These are phyloP conservation scores for Penicillium atrosanguineum DNA, from an alignment of 495 filamentous ascomycete species.

Conservation along the genomic window DNA sequence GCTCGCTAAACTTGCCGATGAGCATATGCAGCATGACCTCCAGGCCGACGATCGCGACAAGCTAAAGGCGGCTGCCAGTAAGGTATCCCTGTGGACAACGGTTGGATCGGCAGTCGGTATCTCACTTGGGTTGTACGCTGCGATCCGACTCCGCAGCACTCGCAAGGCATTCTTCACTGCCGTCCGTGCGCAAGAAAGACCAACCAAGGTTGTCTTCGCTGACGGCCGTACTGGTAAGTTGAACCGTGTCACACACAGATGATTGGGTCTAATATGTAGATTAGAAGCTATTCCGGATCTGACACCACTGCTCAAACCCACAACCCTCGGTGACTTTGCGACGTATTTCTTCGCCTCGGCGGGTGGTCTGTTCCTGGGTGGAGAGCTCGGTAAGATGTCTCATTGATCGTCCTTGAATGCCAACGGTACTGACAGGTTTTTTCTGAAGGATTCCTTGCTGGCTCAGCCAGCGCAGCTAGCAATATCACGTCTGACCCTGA, in stretches of 20 bases:
- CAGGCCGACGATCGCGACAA: conserved; percentile 55
- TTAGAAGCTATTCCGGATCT: conserved; percentile 62
- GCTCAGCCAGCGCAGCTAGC: conserved; percentile 49
- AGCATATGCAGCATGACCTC: conserved; percentile 64
- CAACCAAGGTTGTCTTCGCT: conserved; percentile 59
- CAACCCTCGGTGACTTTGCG: conserved; percentile 56
- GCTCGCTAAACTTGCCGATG: conserved; percentile 56
- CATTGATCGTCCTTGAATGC: background rate
- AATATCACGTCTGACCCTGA: conserved; percentile 54
- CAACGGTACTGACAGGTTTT: background rate
- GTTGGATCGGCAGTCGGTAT: conserved; percentile 61
- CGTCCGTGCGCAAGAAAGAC: conserved; percentile 57
- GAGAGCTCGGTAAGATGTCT: conserved; percentile 48
- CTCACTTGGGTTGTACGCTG: conserved; percentile 55
- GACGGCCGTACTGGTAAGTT: conserved; percentile 55
- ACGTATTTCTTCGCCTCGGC: conserved; percentile 61
- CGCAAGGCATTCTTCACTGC: conserved; percentile 57
- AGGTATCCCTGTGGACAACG: conserved; percentile 49
- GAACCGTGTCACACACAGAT: background rate
- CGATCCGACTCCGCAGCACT: conserved; percentile 52
- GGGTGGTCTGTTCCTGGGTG: conserved; percentile 62
- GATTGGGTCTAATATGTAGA: background rate
- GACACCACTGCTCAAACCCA: conserved; percentile 54
- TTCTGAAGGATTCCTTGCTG: conserved; percentile 52
- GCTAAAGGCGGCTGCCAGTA: conserved; percentile 51